These are phyloP conservation scores for Penicillium atrosanguineum DNA, from an alignment of 495 filamentous ascomycete genomes.

Conservation along the genomic window DNA sequence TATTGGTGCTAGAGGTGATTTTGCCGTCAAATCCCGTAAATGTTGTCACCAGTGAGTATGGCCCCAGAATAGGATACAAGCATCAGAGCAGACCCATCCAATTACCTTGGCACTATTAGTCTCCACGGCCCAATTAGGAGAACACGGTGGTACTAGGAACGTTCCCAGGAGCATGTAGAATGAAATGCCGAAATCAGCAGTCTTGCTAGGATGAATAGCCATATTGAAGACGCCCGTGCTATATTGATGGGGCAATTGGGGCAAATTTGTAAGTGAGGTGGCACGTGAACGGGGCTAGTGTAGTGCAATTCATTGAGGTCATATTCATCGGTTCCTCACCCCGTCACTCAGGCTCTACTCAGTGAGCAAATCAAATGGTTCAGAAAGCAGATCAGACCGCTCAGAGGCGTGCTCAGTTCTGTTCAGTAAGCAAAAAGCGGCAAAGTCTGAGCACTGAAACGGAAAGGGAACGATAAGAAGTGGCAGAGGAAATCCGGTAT, in stretches of 20 bases:
- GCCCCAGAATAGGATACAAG: neutral
- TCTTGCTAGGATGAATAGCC: no score
- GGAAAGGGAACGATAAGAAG: conserved; percentile 13
- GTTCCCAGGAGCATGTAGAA: neutral
- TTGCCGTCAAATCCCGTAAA: neutral
- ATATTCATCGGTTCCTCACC: no score
- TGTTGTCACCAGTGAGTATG: neutral
- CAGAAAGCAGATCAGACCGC: neutral
- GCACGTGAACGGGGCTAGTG: neutral
- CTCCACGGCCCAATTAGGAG: neutral
- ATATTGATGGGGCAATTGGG: no score
- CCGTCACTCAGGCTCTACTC: neutral
- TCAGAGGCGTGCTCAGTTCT: neutral
- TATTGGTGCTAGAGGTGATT: neutral
- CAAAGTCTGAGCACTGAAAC: conserved; percentile 7
- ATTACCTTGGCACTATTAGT: neutral
- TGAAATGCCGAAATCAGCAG: neutral
- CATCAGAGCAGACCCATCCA: no score
- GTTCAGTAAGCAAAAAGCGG: neutral
- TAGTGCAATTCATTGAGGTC: neutral
- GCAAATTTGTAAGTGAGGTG: no score
- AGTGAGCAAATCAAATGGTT: neutral
- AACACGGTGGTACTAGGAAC: neutral
- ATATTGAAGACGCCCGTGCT: no score
- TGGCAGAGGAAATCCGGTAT: conserved; percentile 17